Evolutionary conservation across 345 rosid species (phyloP), one percentile per base, ranked within the genome.

Genomic region (Conringia planisiliqua): DNA sequence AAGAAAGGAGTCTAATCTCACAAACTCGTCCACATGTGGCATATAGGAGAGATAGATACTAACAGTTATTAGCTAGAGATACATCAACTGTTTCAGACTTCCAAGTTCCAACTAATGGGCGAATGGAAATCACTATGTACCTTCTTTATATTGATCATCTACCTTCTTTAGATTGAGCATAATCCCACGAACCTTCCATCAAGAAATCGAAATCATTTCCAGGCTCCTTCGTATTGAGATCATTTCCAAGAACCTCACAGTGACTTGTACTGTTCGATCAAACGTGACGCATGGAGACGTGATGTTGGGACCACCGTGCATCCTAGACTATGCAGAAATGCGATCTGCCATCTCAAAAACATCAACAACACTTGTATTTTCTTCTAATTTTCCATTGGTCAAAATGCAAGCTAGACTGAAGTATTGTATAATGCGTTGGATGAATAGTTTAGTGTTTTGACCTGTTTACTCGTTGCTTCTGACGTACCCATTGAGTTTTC

Each of bases 221-320:
- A 42, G 39, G 12, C 56, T 7, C 59, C 27, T 20, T 12, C 46
- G 18, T 16, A 8, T 4, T n/a, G 30, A n/a, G 20, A n/a, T 38
- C 43, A 27, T 27, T 1, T 7, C 2, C 5, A 68, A 30, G 8
- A 63, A 18, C n/a, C 10, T 94, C 84, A 94, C 32, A 91, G 56
- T 12, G 95, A 84, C 71, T 91, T 94, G 82, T 91, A 94, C 77
- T 85, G 97, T 79, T 94, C 97, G 17, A 94, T 94, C 84, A 94
- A 76, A 57, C 82, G 87, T 14, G 91, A 94, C 18, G 96, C 97
- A 82, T 94, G 96, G 70, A 91, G 97, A 66, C 96, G 91, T 43
- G 98, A 94, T 62, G 95, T 78, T 32, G 98, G 97, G 43, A 77
- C 7, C 40, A 83, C 74, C 5, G 92, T 91, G 84, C 98, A 94